Conservation (phyloP, 176 grass and related monocot genomes). For the Raddia guianensis region DNA sequence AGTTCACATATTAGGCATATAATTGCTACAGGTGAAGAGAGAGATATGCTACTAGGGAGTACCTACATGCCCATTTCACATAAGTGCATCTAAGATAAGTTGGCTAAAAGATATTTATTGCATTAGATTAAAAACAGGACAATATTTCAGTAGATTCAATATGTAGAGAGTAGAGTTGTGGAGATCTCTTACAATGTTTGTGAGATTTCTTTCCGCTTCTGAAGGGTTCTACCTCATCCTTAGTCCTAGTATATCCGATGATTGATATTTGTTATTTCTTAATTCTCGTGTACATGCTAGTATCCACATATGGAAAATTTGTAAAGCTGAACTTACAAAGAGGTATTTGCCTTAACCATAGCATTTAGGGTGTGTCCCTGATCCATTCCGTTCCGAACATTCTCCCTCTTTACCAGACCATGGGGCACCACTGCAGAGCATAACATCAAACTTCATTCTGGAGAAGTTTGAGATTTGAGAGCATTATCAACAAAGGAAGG, state of each 20-base stretch:
- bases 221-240: constrained; percentile 20
- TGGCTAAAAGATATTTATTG: background rate
- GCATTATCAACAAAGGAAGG: background rate
- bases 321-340: constrained; percentile 39
- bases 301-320: background rate
- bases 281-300: constrained; percentile 6
- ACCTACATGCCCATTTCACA: constrained; percentile 12
- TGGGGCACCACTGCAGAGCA: constrained; percentile 53
- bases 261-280: constrained; percentile 6
- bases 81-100: background rate
- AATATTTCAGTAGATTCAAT: constrained; percentile 4
- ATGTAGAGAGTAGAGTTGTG: constrained; percentile 11
- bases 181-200: constrained; percentile 51
- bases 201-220: constrained; percentile 42
- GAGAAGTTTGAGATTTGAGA: background rate
- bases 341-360: constrained; percentile 35
- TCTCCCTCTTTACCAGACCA: constrained; percentile 32
- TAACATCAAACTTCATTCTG: constrained; percentile 10
- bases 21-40: background rate
- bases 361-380: constrained; percentile 12
- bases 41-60: background rate
- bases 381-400: constrained; percentile 21
- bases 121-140: constrained; percentile 35
- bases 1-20: background rate
- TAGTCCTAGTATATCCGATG: constrained; percentile 34